phyloP scores from a whole-genome alignment of 2,329 filamentous ascomycete species.

The Colletotrichum destructivum region DNA sequence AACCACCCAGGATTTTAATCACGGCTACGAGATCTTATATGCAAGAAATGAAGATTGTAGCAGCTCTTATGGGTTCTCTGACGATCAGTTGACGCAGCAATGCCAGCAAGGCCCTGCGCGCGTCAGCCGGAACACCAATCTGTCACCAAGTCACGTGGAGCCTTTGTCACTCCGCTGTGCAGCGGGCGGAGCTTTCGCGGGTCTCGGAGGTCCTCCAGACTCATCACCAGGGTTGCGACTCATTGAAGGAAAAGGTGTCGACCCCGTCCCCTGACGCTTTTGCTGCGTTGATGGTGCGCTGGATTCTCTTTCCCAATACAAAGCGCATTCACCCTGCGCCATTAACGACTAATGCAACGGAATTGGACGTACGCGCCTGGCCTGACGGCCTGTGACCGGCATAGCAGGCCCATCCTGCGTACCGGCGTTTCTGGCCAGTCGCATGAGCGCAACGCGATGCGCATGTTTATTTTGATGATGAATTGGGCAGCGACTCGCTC shows the following conservation, averaged over 20 bases:
- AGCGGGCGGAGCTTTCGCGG: not conserved
- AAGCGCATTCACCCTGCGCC: conserved; percentile 6
- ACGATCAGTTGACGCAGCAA: not conserved
- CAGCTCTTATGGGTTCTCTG: too few relatives aligned
- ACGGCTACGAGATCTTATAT: not conserved
- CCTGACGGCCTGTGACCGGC: conserved; percentile 27
- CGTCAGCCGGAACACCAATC: conserved; percentile 2
- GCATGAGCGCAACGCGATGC: conserved; percentile 39
- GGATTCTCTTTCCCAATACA: conserved; percentile 2
- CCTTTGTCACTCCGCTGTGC: not conserved
- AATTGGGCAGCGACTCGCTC: conserved; percentile 26
- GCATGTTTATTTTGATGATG: conserved; percentile 38
- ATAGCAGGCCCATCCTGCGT: conserved; percentile 25
- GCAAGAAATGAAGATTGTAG: fast-evolving
- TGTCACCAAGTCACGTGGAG: conserved; percentile 29
- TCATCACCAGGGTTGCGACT: conserved; percentile 33
- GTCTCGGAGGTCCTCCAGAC: not conserved
- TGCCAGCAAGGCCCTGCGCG: not conserved
- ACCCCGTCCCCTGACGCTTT: conserved; percentile 6
- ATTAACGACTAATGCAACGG: conserved; percentile 30
- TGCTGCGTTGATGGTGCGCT: conserved; percentile 8
- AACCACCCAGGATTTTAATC: not conserved
- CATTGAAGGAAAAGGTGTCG: conserved; percentile 4
- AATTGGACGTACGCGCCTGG: conserved; percentile 38
- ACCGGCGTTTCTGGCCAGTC: conserved; percentile 38